Evolutionary conservation across 2,329 filamentous ascomycete genomes (phyloP), one percentile per base, ranked within the genome.

Genomic region (Talaromyces sp.): DNA sequence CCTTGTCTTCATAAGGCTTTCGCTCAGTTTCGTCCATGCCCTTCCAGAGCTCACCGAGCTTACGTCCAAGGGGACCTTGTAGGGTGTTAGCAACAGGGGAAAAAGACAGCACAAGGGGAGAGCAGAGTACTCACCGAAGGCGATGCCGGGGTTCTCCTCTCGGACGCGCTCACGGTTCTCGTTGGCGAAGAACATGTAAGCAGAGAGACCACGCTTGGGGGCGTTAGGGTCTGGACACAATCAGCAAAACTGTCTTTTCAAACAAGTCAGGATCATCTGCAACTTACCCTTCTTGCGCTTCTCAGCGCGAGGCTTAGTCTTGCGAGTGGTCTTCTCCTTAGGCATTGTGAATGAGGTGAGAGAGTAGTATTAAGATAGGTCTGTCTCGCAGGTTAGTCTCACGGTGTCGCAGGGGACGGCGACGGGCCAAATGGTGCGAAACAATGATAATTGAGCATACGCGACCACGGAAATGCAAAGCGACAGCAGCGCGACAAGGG

Each of bases 111-210:
- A 25, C 4, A 10, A 22, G 22, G 22, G 22, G 42, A 28, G 22
- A 10, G 15, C 30, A 36, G 19, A 47, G 17, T n/a, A 39, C 85
- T 70, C 85, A 89, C 92, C 95, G 81, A 99, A 99, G 70, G 90
- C 89, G 82, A 98, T 96, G 72, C 93, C 93, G 44, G 93, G 93
- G 85, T 98, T 98, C 81, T 98, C 93, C 77, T 96, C 92, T 72
- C 95, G 92, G 71, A 99, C 95, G 79, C 95, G 96, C 77, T 98
- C 93, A 71, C 95, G 93, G 82, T 97, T 92, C 82, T 98, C 95
- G 76, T 98, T 98, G 87, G 95, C 95, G 78, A 98, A 99, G 89
- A 98, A 98, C 95, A 99, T 99, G 88, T 99, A 99, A 67, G 95
- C 95, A 59, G 95, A 98, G 57, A 99, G 91, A 84, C 93, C 95